Conservation (phyloP, 2,329 filamentous ascomycete genomes). For the Hirsutella minnesotensis region DNA sequence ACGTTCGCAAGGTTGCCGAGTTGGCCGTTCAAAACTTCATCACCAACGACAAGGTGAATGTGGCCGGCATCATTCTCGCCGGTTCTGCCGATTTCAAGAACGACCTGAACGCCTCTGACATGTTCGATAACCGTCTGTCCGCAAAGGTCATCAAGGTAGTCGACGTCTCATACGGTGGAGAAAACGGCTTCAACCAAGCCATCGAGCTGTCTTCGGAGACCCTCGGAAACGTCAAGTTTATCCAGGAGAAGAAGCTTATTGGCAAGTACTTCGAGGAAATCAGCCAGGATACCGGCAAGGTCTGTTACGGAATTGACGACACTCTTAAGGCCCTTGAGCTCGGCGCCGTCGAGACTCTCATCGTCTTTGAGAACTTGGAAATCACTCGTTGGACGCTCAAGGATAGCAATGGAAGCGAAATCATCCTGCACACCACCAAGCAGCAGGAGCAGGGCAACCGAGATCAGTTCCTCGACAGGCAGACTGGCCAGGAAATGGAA, state of each 20-base stretch:
- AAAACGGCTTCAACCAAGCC: slow-evolving; percentile 99
- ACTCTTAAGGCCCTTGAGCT: slow-evolving; percentile 94
- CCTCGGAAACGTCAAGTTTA: slow-evolving; percentile 98
- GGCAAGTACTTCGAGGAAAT: slow-evolving; percentile 99
- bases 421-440: slow-evolving; percentile 82
- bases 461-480: slow-evolving; percentile 85
- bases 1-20: slow-evolving; percentile 97
- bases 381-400: slow-evolving; percentile 87
- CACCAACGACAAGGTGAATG: slow-evolving; percentile 96
- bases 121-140: slow-evolving; percentile 88
- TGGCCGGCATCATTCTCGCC: slow-evolving; percentile 86
- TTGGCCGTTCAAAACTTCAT: slow-evolving; percentile 98
- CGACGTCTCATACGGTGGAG: slow-evolving; percentile 95
- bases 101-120: slow-evolving; percentile 91
- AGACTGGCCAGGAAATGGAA: slow-evolving; percentile 96
- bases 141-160: slow-evolving; percentile 99
- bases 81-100: slow-evolving; percentile 99
- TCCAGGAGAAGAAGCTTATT: slow-evolving; percentile 99
- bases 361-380: slow-evolving; percentile 96
- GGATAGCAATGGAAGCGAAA: slow-evolving; percentile 58
- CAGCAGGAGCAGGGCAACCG: slow-evolving; percentile 57
- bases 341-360: slow-evolving; percentile 85
- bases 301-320: slow-evolving; percentile 97
- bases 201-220: slow-evolving; percentile 94
- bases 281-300: slow-evolving; percentile 88